Percentiles rank a stretch among this genome's conserved stretches.
Evolutionary conservation across 2,329 filamentous ascomycete genomes (phyloP).

Genomic region (Colletotrichum horii): DNA sequence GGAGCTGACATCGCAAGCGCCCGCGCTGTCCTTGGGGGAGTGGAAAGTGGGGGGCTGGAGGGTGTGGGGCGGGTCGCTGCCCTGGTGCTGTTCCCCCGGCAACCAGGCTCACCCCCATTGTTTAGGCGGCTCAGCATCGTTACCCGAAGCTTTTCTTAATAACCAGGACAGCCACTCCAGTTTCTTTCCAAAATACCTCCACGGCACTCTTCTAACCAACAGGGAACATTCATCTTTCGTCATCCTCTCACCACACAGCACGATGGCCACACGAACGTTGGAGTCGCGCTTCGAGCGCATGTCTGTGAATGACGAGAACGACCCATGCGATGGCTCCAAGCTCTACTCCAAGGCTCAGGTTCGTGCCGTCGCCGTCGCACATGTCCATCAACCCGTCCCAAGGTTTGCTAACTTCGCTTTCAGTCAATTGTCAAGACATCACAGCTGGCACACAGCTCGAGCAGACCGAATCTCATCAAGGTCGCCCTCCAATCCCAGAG

Average conservation of each 20-base stretch:
- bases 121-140: conserved; percentile 15
- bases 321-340: conserved; percentile 58
- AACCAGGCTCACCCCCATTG: conserved; percentile 14
- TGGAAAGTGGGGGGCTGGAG: conserved; percentile 13
- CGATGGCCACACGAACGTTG: conserved; percentile 77
- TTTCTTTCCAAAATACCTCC: not conserved
- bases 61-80: conserved; percentile 17
- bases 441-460: conserved; percentile 57
- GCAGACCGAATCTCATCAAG: conserved; percentile 84
- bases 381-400: conserved; percentile 11
- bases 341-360: conserved; percentile 80
- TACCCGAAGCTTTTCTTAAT: conserved; percentile 13
- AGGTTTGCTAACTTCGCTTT: conserved; percentile 40
- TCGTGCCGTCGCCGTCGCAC: conserved; percentile 25
- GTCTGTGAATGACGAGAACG: conserved; percentile 89
- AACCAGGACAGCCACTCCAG: not conserved
- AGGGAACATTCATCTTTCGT: conserved; percentile 15
- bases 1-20: conserved; percentile 11
- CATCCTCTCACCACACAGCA: conserved; percentile 13
- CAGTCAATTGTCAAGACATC: conserved; percentile 38
- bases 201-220: conserved; percentile 15
- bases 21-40: not conserved
- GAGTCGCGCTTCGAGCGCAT: conserved; percentile 91
- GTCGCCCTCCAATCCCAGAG: conserved; percentile 82
- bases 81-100: conserved; percentile 17